phyloP scores from a whole-genome alignment of 2,329 filamentous ascomycete genomes.

The Neofusicoccum cordaticola region DNA sequence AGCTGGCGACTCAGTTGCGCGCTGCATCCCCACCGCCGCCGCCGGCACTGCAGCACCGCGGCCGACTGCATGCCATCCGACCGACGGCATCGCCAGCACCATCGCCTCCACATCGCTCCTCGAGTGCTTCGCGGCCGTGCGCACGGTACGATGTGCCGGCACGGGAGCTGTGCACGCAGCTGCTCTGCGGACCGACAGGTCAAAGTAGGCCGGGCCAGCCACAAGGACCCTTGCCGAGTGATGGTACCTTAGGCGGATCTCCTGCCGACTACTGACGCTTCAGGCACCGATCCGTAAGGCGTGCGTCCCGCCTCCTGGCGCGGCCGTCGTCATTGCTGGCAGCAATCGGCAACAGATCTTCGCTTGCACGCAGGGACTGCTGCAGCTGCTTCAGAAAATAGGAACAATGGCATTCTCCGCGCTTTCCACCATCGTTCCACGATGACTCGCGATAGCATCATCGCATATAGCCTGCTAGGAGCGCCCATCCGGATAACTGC shows the following conservation, averaged over 20 bases:
- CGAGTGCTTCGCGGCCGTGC: too few species aligned
- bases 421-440: background rate
- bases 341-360: background rate
- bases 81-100: too few species aligned
- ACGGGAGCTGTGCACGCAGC: too few species aligned
- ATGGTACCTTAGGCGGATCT: background rate
- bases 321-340: background rate
- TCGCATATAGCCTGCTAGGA: background rate
- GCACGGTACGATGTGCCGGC: too few species aligned
- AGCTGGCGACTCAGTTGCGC: background rate
- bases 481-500: background rate
- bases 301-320: background rate
- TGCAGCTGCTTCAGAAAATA: background rate
- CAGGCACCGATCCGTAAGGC: background rate
- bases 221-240: background rate
- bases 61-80: background rate
- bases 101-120: too few species aligned
- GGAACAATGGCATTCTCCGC: slow-evolving; percentile 4
- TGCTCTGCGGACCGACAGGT: too few species aligned
- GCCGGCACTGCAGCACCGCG: background rate
- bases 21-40: background rate
- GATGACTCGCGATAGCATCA: background rate
- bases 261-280: background rate
- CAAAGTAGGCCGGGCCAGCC: background rate
- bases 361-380: background rate